Evolutionary conservation across 768 basidiomycete genomes (phyloP).

Genomic region (Dioszegia aurantiaca): DNA sequence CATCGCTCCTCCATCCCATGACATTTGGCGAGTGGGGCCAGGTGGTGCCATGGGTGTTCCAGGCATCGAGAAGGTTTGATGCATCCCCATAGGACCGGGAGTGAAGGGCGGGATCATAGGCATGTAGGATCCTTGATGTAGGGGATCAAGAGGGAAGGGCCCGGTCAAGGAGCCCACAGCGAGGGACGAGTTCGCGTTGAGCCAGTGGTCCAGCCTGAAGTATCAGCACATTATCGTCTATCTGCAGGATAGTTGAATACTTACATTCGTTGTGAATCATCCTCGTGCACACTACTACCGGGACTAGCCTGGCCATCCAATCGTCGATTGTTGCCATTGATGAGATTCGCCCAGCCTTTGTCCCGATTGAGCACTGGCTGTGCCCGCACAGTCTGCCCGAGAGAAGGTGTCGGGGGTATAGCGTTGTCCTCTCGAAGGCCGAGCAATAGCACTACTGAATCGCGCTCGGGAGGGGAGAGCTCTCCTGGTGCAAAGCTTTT

Average conservation of each 20-base stretch:
- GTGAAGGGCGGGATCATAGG: constrained; percentile 15
- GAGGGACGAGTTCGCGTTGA: constrained; percentile 45
- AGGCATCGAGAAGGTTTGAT: not conserved
- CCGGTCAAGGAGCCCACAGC: constrained; percentile 41
- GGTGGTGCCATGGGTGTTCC: not conserved
- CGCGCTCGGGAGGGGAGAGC: constrained; percentile 34
- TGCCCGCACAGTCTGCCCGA: not conserved
- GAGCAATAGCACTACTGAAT: constrained; percentile 42
- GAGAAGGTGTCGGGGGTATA: not conserved
- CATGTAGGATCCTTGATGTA: not conserved
- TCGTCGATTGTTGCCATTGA: constrained; percentile 1
- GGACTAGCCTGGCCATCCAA: constrained; percentile 12
- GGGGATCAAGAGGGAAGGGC: constrained; percentile 18
- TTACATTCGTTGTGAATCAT: constrained; percentile 49
- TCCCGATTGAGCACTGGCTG: not conserved
- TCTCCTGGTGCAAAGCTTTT: constrained; percentile 37
- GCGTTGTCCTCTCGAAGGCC: constrained; percentile 38
- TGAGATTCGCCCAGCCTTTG: constrained; percentile 7
- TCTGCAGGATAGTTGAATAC: constrained; percentile 1
- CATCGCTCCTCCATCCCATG: not conserved
- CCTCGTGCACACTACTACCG: constrained; percentile 37
- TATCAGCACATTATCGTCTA: constrained; percentile 1
- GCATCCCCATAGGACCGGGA: constrained; percentile 17
- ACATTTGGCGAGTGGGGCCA: not conserved
- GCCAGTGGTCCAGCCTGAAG: constrained; percentile 49